Percentiles rank a stretch among this genome's conserved stretches.
These are phyloP conservation scores for Trypanosoma cruzi DNA, from an alignment of 208 protist genomes.

Conservation along the genomic window DNA sequence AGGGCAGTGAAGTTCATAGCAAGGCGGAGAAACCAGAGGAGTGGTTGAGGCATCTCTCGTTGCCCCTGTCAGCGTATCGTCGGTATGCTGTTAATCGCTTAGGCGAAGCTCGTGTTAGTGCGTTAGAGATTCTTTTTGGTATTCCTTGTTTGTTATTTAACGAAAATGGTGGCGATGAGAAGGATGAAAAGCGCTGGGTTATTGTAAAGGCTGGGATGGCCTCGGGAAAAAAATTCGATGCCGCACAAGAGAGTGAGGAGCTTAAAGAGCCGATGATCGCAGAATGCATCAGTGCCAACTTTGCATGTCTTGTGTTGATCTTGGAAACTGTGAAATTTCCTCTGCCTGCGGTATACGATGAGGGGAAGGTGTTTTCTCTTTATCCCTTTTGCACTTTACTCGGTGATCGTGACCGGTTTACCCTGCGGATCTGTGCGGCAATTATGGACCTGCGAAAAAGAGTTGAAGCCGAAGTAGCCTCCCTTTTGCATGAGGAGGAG, in stretches of 20 bases:
- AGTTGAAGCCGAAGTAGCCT: neutral
- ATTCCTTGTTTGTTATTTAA: constrained; percentile 5
- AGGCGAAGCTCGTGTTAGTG: constrained; percentile 16
- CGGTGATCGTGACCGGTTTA: constrained; percentile 18
- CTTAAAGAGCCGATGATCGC: neutral
- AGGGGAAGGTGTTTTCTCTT: constrained; percentile 7
- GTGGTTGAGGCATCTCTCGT: constrained; percentile 5
- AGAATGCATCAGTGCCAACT: constrained; percentile 19
- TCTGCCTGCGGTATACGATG: constrained; percentile 6
- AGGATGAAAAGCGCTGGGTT: neutral
- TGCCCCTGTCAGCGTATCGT: constrained; percentile 18
- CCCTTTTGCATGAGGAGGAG: constrained; percentile 7
- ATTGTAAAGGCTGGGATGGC: neutral
- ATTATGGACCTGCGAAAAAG: constrained; percentile 2
- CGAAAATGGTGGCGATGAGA: neutral
- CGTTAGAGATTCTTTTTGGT: constrained; percentile 10
- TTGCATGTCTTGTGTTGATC: constrained; percentile 22
- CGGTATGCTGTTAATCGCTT: constrained; percentile 8
- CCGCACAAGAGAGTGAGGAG: too few species aligned
- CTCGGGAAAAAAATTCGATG: neutral
- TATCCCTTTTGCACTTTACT: constrained; percentile 23
- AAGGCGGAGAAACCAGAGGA: neutral
- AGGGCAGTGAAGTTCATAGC: neutral
- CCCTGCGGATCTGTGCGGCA: constrained; percentile 7
- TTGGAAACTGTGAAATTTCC: constrained; percentile 24